Base-by-base conservation (phyloP, 164 flowering plant species). In the Aristolochia fimbriata region DNA sequence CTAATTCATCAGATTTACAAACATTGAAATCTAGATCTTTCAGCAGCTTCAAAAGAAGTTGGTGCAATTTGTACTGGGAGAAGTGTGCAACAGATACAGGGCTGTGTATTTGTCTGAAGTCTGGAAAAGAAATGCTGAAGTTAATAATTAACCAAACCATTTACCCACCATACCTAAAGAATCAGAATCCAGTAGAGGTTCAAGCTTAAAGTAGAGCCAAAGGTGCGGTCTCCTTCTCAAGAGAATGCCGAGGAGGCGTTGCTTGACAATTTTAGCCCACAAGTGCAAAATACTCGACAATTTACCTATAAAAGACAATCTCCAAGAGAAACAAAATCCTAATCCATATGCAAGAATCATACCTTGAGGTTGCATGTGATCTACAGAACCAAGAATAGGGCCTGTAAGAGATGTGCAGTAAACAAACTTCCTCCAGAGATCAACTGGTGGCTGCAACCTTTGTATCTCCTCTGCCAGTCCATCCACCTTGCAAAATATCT, bases 281-380 rank as follows among this genome's bases (percentile, higher is more conserved):
- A 19, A 19, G 23, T n/a, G 24, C 21, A 52, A 37, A n/a, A 23
- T 47, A 30, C 43, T 37, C 11, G 8, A 37, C 43, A 37, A 0
- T 37, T 37, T 1, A 10, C 12, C 12, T 5, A 10, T 37, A 10
- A 37, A 37, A 37, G 43, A 37, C 43, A 37, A 37, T 37, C 43
- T 37, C 12, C 9, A 37, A 31, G 12, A 37, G 43, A 37, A 37
- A 37, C 2, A 3, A 37, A 3, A 37, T 10, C 10, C 10, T 37
- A 37, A 10, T 37, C 43, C 43, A 37, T 37, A 10, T 1, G 8
- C 7, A 37, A 37, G 10, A 33, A 49, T 3, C 68, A 52, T 45
- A 89, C 98, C 98, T 86, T 86, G 81, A 67, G 98, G 94, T 73
- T 80, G 81, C 81, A 93, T 86, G 71, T 93, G 98, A 65, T 93